Evolutionary conservation across 768 basidiomycete genomes (phyloP).

Genomic region (Lenzites betulinus): DNA sequence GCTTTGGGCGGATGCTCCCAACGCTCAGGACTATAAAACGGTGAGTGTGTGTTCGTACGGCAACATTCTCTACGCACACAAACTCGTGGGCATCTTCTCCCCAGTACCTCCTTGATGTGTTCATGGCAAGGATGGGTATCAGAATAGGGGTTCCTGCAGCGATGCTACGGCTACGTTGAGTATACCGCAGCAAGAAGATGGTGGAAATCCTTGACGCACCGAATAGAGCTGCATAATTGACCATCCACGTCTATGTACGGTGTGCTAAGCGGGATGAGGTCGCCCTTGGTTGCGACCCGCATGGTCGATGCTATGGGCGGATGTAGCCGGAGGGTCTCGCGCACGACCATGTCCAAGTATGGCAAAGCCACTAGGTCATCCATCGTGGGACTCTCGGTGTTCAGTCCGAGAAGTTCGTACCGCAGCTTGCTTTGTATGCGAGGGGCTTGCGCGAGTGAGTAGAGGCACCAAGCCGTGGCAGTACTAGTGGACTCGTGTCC

Average conservation of each 20-base stretch:
- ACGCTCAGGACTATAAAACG: no score
- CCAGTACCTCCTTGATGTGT: slow-evolving; percentile 56
- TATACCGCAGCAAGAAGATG: no score
- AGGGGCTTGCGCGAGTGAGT: slow-evolving; percentile 40
- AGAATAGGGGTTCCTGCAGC: slow-evolving; percentile 35
- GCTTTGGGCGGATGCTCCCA: no score
- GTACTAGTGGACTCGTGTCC: slow-evolving; percentile 47
- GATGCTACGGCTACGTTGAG: no score
- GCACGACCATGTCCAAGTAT: slow-evolving; percentile 66
- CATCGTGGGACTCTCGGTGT: slow-evolving; percentile 56
- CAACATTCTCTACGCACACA: background rate
- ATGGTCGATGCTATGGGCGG: slow-evolving; percentile 52
- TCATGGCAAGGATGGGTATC: slow-evolving; percentile 55
- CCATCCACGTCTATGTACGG: slow-evolving; percentile 31
- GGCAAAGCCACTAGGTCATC: slow-evolving; percentile 66
- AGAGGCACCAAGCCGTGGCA: slow-evolving; percentile 41
- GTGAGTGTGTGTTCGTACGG: no score
- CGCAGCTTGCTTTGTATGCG: slow-evolving; percentile 41
- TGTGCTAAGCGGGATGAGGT: slow-evolving; percentile 51
- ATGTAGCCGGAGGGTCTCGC: slow-evolving; percentile 60
- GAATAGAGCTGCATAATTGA: slow-evolving; percentile 21
- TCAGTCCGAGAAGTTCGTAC: slow-evolving; percentile 42
- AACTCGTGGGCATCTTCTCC: slow-evolving; percentile 56
- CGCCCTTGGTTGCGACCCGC: slow-evolving; percentile 47
- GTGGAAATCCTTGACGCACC: slow-evolving; percentile 31